phyloP scores from a whole-genome alignment of 2,329 filamentous ascomycete species.

The Ceratocystis smalleyi region DNA sequence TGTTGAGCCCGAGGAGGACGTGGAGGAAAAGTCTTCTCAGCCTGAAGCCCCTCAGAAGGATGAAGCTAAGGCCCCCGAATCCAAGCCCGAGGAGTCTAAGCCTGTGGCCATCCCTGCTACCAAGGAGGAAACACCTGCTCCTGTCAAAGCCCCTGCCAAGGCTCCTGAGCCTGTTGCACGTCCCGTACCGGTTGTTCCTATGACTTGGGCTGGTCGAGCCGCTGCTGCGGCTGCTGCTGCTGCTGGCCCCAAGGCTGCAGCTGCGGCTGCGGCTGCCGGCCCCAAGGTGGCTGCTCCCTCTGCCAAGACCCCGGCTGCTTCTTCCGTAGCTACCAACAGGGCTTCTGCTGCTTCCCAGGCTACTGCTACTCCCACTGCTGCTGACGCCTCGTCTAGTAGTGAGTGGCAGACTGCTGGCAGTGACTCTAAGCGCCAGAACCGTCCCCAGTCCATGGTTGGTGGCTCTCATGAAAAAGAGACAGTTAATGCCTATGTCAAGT shows the following conservation, averaged over 20 bases:
- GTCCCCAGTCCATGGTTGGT: constrained; percentile 49
- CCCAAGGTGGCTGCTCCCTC: constrained; percentile 36
- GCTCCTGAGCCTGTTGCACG: constrained; percentile 34
- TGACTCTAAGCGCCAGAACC: constrained; percentile 71
- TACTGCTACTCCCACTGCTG: constrained; percentile 26
- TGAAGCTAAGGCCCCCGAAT: constrained; percentile 5
- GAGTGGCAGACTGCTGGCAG: constrained; percentile 84
- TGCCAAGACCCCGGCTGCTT: constrained; percentile 18
- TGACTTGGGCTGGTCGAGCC: constrained; percentile 61
- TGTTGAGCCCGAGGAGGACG: constrained; percentile 43
- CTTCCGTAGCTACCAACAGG: constrained; percentile 26
- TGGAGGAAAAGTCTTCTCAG: constrained; percentile 20
- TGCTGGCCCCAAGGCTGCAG: constrained; percentile 29
- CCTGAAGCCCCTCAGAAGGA: constrained; percentile 5
- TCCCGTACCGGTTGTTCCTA: constrained; percentile 40
- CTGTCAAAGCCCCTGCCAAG: constrained; percentile 31
- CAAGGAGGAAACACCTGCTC: constrained; percentile 44
- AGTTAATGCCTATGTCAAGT: constrained; percentile 84
- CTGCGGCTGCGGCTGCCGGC: constrained; percentile 39
- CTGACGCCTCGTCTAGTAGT: constrained; percentile 29
- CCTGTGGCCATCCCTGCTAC: constrained; percentile 28
- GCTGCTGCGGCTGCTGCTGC: constrained; percentile 30
- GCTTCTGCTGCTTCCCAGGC: constrained; percentile 22
- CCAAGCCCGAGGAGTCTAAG: constrained; percentile 6
- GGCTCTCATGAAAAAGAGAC: constrained; percentile 53